Evolutionary conservation across 768 basidiomycete species (phyloP), one percentile per base, ranked within the genome.

Genomic region (Collybiopsis luxurians): DNA sequence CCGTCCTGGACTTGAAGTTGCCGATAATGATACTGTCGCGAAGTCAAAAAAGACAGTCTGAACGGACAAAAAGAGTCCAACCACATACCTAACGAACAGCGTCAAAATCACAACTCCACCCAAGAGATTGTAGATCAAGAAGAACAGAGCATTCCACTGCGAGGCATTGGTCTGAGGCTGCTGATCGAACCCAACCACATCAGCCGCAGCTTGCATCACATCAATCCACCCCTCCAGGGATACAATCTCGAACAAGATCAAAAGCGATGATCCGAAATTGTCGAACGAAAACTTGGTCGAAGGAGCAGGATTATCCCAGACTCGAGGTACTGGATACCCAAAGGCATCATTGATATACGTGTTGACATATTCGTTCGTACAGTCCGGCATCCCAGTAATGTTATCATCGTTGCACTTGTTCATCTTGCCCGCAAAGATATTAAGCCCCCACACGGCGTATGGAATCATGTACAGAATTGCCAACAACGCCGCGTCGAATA

Each of bases 171-270:
- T 78, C 57, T 80, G 71, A 0, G 93, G 91, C 67, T 97, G 94
- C 54, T 71, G 71, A 27, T 84, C 83, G 21, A 60, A 66, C 4
- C 88, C 91, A 1, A 82, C 86, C 60, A 97, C 89, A 59, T 86
- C 84, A 69, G 90, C 90, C 1, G 87, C 88, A 24, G 87, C 79
- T 36, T 71, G 73, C 89, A 97, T 89, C 49, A 95, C 96, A 66
- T 95, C 92, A n/a, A 91, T 82, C 96, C 95, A 98, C 2, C 96
- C 96, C 72, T 96, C 95, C 48, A 97, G 74, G 0, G 95, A 96
- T 23, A 98, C 92, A 61, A 96, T 94, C 72, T 98, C 96, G 64
- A 97, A 98, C 1, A 98, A 79, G 65, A 98, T 97, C 53, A 98
- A 80, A 39, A 98, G 75, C 0, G 92, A 89, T 3, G 86, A 73